These are phyloP conservation scores for Handroanthus guayacan DNA, from an alignment of 257 asterid species.

Conservation along the genomic window DNA sequence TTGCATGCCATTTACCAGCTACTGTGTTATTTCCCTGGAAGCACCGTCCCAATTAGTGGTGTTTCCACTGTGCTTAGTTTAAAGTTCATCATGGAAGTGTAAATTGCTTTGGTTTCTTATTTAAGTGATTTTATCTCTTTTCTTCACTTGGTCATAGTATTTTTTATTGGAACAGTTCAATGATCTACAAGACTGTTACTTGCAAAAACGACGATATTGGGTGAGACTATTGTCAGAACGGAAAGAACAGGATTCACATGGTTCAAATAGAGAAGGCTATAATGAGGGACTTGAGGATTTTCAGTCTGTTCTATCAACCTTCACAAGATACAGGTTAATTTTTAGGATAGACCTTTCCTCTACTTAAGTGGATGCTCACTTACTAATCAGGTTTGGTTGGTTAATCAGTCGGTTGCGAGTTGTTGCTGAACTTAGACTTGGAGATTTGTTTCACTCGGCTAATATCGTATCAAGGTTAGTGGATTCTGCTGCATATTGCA, in stretches of 20 bases:
- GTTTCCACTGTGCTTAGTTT: not conserved
- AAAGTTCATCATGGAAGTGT: slow-evolving; percentile 28
- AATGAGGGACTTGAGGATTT: slow-evolving; percentile 70
- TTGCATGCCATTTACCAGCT: not conserved
- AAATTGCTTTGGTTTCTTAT: slow-evolving; percentile 13
- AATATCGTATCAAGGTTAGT: slow-evolving; percentile 71
- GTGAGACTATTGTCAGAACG: slow-evolving; percentile 52
- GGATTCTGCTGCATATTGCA: slow-evolving; percentile 11
- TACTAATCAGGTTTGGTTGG: slow-evolving; percentile 18
- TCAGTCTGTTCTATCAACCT: slow-evolving; percentile 57
- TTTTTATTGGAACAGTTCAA: slow-evolving; percentile 59
- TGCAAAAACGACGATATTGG: slow-evolving; percentile 75
- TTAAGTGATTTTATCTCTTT: not conserved
- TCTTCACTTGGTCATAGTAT: not conserved
- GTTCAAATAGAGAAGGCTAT: slow-evolving; percentile 61
- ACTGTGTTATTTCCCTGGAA: not conserved
- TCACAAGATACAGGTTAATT: slow-evolving; percentile 63
- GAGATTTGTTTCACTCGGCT: slow-evolving; percentile 67
- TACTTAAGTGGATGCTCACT: slow-evolving; percentile 9
- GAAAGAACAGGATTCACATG: slow-evolving; percentile 47
- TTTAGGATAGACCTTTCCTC: not conserved
- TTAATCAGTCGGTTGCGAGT: slow-evolving; percentile 61
- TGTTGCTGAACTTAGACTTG: slow-evolving; percentile 71
- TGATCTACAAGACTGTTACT: slow-evolving; percentile 84
- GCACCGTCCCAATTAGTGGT: not conserved